These are phyloP conservation scores for Panaeolus papilionaceus DNA, from an alignment of 768 basidiomycete species.

Conservation along the genomic window DNA sequence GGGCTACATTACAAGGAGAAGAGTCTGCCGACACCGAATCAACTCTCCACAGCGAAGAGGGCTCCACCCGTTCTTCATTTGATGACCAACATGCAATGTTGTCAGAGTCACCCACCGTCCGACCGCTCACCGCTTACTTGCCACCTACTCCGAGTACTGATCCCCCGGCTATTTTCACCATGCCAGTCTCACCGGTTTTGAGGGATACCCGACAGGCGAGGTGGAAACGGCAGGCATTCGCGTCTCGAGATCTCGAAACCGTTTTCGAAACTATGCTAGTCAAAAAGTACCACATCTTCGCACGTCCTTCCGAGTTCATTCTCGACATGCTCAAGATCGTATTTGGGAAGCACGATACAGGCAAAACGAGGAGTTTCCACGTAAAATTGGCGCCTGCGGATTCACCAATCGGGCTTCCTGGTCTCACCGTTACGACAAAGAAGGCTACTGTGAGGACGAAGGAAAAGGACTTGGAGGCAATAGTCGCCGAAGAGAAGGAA, in stretches of 20 bases:
- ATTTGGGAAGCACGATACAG: constrained; percentile 56
- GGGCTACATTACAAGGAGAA: constrained; percentile 36
- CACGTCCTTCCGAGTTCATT: constrained; percentile 58
- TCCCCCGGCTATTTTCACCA: constrained; percentile 18
- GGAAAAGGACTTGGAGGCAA: constrained; percentile 13
- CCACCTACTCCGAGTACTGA: constrained; percentile 21
- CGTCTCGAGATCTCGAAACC: constrained; percentile 57
- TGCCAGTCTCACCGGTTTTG: constrained; percentile 20
- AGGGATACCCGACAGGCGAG: constrained; percentile 25
- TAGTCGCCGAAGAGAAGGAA: constrained; percentile 17
- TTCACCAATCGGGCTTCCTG: constrained; percentile 32
- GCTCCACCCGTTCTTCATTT: constrained; percentile 26
- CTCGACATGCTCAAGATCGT: constrained; percentile 47
- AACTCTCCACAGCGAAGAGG: constrained; percentile 32
- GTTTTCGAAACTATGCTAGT: constrained; percentile 67
- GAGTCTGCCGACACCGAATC: constrained; percentile 32
- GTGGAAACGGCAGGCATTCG: constrained; percentile 47
- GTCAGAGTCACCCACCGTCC: constrained; percentile 27
- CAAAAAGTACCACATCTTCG: constrained; percentile 55
- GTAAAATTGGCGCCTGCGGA: constrained; percentile 62
- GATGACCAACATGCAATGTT: constrained; percentile 26
- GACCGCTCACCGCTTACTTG: constrained; percentile 17
- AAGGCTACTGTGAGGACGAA: background rate
- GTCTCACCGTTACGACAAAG: constrained; percentile 3
- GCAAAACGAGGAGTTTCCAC: constrained; percentile 53